Conservation (phyloP, 2,329 filamentous ascomycete genomes). For the Fusarium sp. region DNA sequence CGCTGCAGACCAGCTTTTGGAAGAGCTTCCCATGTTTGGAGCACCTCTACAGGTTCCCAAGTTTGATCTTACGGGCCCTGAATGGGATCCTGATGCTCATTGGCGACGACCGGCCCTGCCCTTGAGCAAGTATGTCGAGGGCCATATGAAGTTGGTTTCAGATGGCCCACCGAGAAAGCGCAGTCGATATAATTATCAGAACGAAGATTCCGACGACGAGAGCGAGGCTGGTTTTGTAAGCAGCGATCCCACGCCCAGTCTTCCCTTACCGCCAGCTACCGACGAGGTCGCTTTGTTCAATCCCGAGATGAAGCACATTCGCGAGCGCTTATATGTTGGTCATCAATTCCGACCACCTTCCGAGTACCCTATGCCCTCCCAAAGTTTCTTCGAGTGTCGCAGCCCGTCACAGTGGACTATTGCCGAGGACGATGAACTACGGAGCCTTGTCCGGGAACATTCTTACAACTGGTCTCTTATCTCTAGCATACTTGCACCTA, state of each 20-base stretch:
- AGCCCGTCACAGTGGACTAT: constrained; percentile 91
- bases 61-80: constrained; percentile 67
- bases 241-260: constrained; percentile 60
- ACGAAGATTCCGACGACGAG: constrained; percentile 76
- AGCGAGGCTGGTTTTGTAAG: constrained; percentile 67
- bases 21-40: constrained; percentile 84
- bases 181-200: constrained; percentile 84
- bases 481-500: constrained; percentile 79
- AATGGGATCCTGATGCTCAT: constrained; percentile 74
- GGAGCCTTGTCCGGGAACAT: constrained; percentile 86
- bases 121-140: constrained; percentile 87
- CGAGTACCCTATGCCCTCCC: constrained; percentile 89
- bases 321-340: constrained; percentile 88
- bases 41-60: constrained; percentile 70
- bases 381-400: constrained; percentile 89
- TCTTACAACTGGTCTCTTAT: constrained; percentile 99
- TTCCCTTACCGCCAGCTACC: constrained; percentile 74
- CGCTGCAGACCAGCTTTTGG: constrained; percentile 79
- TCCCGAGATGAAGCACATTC: constrained; percentile 87
- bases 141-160: constrained; percentile 78
- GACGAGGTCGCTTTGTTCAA: constrained; percentile 88
- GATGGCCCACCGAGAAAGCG: constrained; percentile 77
- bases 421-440: constrained; percentile 90
- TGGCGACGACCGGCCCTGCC: constrained; percentile 85
- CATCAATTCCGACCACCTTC: constrained; percentile 95